Conservation (phyloP, 2,329 filamentous ascomycete species). For the Fusarium setosum region DNA sequence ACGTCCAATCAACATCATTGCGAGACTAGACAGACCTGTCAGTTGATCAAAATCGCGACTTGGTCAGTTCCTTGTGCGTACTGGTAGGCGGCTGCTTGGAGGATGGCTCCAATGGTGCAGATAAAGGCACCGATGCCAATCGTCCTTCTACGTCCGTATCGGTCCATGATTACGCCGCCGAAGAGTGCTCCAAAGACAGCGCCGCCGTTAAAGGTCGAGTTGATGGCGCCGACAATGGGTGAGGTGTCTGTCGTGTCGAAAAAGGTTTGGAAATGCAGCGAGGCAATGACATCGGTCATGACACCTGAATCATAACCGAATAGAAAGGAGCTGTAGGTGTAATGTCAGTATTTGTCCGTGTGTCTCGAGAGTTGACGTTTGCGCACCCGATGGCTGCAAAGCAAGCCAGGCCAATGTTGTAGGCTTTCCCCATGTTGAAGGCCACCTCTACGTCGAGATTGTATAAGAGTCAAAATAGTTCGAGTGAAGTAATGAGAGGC, state of each 20-base stretch:
- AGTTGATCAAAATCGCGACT: constrained; percentile 58
- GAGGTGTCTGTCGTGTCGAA: constrained; percentile 61
- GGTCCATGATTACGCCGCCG: constrained; percentile 60
- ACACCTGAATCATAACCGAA: constrained; percentile 55
- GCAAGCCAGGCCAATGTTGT: constrained; percentile 51
- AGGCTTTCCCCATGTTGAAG: constrained; percentile 52
- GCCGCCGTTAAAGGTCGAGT: constrained; percentile 62
- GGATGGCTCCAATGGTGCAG: constrained; percentile 61
- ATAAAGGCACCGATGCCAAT: constrained; percentile 65
- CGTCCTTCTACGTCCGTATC: constrained; percentile 63
- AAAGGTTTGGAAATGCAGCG: constrained; percentile 61
- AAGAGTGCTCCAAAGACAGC: constrained; percentile 41
- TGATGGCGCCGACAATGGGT: constrained; percentile 65
- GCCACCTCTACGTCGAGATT: not conserved
- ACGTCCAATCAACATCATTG: constrained; percentile 40
- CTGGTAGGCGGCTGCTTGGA: constrained; percentile 62
- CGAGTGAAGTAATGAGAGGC: not conserved
- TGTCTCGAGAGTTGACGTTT: constrained; percentile 2
- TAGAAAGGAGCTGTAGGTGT: constrained; percentile 49
- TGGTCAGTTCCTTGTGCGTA: constrained; percentile 27
- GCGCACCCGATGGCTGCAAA: constrained; percentile 55
- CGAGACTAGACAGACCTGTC: constrained; percentile 48
- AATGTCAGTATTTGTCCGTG: not conserved
- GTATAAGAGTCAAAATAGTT: not conserved
- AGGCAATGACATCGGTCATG: constrained; percentile 63